A percentile compares a stretch with the other conserved stretches of the same genome.
Conservation (phyloP, 495 filamentous ascomycete species). For the Evansstolkia leycettana region DNA sequence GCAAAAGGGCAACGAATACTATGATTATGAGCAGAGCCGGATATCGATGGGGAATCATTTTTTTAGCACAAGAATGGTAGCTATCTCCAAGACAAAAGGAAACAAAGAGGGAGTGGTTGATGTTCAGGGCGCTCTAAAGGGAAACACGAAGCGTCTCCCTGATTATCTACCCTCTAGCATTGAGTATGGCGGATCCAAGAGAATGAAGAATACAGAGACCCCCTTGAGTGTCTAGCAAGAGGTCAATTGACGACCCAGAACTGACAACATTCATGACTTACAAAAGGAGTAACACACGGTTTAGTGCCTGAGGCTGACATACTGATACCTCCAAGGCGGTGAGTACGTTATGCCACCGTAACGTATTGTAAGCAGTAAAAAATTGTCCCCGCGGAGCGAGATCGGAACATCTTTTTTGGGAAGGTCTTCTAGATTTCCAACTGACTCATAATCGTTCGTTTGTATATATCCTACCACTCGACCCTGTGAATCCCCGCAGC, state of each 20-base stretch:
- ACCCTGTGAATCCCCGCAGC: background rate
- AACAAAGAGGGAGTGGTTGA: slow-evolving; percentile 2
- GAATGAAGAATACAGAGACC: background rate
- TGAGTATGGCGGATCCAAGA: background rate
- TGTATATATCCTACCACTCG: background rate
- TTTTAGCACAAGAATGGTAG: slow-evolving; percentile 6
- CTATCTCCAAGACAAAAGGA: slow-evolving; percentile 1
- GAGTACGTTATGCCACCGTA: background rate
- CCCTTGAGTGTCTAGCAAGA: background rate
- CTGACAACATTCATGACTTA: too few species aligned
- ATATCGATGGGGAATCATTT: slow-evolving; percentile 31
- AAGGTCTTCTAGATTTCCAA: background rate
- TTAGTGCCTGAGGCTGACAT: too few species aligned
- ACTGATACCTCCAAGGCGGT: too few species aligned
- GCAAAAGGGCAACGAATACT: slow-evolving; percentile 31
- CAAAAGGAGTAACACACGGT: too few species aligned
- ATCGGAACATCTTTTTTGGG: background rate
- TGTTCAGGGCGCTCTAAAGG: background rate
- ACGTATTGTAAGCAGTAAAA: background rate
- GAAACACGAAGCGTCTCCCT: background rate
- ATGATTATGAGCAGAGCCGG: slow-evolving; percentile 30
- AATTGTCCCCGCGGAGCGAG: background rate
- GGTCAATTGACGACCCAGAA: too few species aligned
- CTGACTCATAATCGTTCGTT: background rate
- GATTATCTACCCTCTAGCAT: background rate